Base-by-base conservation (phyloP, 1,284 basidiomycete species). In the Ganoderma sinense region DNA sequence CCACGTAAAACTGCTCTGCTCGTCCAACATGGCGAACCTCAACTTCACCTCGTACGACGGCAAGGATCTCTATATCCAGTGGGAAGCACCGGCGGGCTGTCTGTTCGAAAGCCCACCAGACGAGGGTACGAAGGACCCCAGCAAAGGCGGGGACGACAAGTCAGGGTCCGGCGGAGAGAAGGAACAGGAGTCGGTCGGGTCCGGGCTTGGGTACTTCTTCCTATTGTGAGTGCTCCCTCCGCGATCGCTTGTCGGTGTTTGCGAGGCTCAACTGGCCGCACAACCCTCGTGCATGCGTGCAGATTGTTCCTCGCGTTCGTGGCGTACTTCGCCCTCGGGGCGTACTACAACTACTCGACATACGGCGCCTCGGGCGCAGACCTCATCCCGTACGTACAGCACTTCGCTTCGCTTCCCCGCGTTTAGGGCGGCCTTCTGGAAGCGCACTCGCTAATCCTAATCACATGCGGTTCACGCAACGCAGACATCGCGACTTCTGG, bases 401-500 rank as follows among this genome's bases (percentile, higher is more conserved):
- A 36, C 36, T 7, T 36, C 36, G 6, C 1, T 36, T 36, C 36
- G 7, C 7, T 36, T 36, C 36, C 10, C 36, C n/a, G n/a, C n/a
- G n/a, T n/a, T n/a, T n/a, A n/a, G n/a, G n/a, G n/a, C n/a, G n/a
- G n/a, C n/a, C 23, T 51, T 51, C 51, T 66, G 48, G 68, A 62
- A 65, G 43, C 41, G 10, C 41, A 10, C 67, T 4, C 13, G 56
- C 26, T 36, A 16, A 60, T 61, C 26, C 26, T 36, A 16, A 60
- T 61, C 26, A 33, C 55, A 29, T 41, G 20, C 51, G 29, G 20
- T 41, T 41, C 10, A 48, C 36, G 3, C 36, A 14, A 26, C 39
- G 20, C 73, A 95, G 94, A 70, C 94, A 95, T 80, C 91, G 93
- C 59, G 93, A 95, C 78, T 94, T 96, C 81, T 95, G 93, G 93